These are phyloP conservation scores for Chalciporus piperatus DNA, from an alignment of 768 basidiomycete species.

Conservation along the genomic window DNA sequence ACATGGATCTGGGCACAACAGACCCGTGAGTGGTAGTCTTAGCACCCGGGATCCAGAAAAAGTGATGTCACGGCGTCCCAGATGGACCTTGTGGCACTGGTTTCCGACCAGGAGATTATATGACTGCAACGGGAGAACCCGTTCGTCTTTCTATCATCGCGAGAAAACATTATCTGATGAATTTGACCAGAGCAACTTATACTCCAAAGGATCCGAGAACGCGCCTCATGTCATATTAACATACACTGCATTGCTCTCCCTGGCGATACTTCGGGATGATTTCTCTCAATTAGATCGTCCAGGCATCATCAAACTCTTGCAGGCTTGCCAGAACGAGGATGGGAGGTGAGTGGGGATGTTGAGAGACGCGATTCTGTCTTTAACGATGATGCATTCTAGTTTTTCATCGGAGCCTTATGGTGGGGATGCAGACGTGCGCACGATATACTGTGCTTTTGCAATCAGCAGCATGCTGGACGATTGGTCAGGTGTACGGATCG, in stretches of 20 bases:
- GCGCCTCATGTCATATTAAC: constrained; percentile 89
- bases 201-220: constrained; percentile 49
- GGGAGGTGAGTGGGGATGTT: constrained; percentile 60
- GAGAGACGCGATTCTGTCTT: constrained; percentile 1
- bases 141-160: constrained; percentile 6
- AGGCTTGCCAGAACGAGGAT: constrained; percentile 69
- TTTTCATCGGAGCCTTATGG: constrained; percentile 70
- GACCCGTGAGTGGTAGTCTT: constrained; percentile 41
- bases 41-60: background rate
- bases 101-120: constrained; percentile 74
- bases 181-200: constrained; percentile 29
- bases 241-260: constrained; percentile 82
- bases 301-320: constrained; percentile 66
- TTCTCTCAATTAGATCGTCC: constrained; percentile 65
- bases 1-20: constrained; percentile 93
- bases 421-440: constrained; percentile 76
- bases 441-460: constrained; percentile 84
- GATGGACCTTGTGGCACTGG: constrained; percentile 61
- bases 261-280: constrained; percentile 86
- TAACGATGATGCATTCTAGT: constrained; percentile 35
- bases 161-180: constrained; percentile 5
- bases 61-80: constrained; percentile 23
- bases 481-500: constrained; percentile 71
- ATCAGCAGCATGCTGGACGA: constrained; percentile 77
- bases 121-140: constrained; percentile 40